Evolutionary conservation across 116 monocot genomes (phyloP), one percentile per base, ranked within the genome.

Genomic region (Posidonia oceanica): DNA sequence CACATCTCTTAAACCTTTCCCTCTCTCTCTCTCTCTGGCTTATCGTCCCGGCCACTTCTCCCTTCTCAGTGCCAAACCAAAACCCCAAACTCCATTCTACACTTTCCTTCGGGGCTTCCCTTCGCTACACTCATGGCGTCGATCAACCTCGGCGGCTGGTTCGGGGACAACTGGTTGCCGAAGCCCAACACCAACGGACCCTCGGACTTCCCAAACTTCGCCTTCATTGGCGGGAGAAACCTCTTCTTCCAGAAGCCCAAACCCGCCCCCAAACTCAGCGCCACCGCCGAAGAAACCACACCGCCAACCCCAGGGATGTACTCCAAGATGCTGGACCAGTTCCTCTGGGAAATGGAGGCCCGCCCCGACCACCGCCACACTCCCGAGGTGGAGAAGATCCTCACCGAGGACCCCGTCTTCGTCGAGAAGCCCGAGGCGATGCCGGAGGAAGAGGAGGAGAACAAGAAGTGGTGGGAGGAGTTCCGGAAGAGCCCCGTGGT

Each of bases 291-390:
- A 68, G 42, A 61, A 10, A 44, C 66, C 11, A 12, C 57, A 23
- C 36, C 79, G 16, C 29, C 36, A 0, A 10, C 71, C 10, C 74
- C 71, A 5, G 77, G 85, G 3, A 63, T 60, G 10, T 80, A 80
- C 70, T 79, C 84, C 59, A 72, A 82, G 72, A 87, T 90, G 80
- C 85, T 94, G 36, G 90, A 87, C 5, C 87, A 90, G 74, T 90
- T 79, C 82, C 82, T 81, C 77, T 87, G 85, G 81, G 87, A 94
- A 75, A 77, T 79, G 70, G 83, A 83, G 72, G 22, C 68, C 61
- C 90, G 87, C n/a, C 87, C 90, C 51, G 94, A 94, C 74, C 68
- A 75, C 75, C 89, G 90, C 68, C 83, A 83, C 81, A 72, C 83
- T 15, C 85, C 87, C 0, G 83, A 85, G 64, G 87, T 94, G 51